Percentiles rank a stretch among this genome's conserved stretches.
Conservation (phyloP, 106 monocot species). For the Dendrobium catenatum region DNA sequence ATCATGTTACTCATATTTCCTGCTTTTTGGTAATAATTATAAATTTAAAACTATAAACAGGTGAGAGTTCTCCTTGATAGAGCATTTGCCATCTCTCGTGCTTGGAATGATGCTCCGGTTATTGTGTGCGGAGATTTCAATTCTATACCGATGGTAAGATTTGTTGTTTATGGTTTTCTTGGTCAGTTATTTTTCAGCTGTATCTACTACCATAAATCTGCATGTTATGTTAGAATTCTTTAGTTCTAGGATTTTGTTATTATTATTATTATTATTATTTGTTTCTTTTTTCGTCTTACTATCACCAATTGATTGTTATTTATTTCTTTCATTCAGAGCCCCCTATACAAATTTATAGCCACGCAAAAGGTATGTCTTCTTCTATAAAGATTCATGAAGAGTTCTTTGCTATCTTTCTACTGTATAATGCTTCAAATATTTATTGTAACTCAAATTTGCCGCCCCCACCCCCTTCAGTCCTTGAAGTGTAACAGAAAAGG, state of each 20-base stretch:
- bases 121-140: conserved; percentile 98
- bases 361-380: conserved; percentile 55
- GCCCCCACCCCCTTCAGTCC: too few species aligned
- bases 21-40: not conserved
- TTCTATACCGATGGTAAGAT: conserved; percentile 62
- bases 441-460: too few species aligned
- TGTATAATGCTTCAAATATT: not conserved
- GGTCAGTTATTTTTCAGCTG: not conserved
- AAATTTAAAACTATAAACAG: conserved; percentile 25
- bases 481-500: too few species aligned
- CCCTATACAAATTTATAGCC: conserved; percentile 81
- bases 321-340: conserved; percentile 59
- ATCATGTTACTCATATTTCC: not conserved
- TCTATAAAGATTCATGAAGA: not conserved
- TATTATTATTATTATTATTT: not conserved
- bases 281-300: not conserved
- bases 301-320: conserved; percentile 6
- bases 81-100: conserved; percentile 62
- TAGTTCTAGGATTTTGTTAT: not conserved
- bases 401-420: not conserved
- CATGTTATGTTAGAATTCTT: not conserved
- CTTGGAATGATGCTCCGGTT: conserved; percentile 89
- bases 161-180: conserved; percentile 1
- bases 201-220: not conserved
- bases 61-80: conserved; percentile 70